Percentiles rank a stretch among this genome's conserved stretches.
Conservation (phyloP, 2,329 filamentous ascomycete species). For the Periconia digitata region DNA sequence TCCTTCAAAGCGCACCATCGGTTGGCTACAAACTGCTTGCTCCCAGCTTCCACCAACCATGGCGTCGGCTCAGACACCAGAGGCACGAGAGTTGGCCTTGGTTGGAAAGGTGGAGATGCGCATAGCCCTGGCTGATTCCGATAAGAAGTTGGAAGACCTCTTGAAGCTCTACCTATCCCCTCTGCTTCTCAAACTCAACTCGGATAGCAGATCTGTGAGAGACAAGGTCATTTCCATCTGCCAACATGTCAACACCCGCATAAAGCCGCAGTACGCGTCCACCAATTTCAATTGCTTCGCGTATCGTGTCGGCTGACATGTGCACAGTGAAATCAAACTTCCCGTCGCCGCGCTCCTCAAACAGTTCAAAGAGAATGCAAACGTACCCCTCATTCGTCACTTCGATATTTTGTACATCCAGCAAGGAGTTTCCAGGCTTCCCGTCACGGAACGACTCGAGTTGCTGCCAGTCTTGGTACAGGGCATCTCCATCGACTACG, state of each 20-base stretch:
- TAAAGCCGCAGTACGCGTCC: slow-evolving; percentile 54
- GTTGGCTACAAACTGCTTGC: too few relatives aligned
- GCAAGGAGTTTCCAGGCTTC: slow-evolving; percentile 70
- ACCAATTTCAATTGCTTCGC: neutral
- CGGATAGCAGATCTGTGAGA: slow-evolving; percentile 76
- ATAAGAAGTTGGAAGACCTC: slow-evolving; percentile 76
- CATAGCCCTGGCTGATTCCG: slow-evolving; percentile 80
- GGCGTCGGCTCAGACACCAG: slow-evolving; percentile 40
- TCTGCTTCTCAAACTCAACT: slow-evolving; percentile 81
- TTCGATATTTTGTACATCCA: slow-evolving; percentile 89
- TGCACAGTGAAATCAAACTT: slow-evolving; percentile 63
- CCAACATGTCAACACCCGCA: slow-evolving; percentile 69
- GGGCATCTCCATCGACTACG: slow-evolving; percentile 64
- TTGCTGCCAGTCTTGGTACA: slow-evolving; percentile 71
- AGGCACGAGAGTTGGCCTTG: slow-evolving; percentile 76
- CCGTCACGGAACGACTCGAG: slow-evolving; percentile 64
- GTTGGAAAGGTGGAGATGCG: slow-evolving; percentile 83
- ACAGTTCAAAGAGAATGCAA: slow-evolving; percentile 77
- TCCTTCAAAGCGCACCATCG: too few relatives aligned
- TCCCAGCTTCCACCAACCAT: slow-evolving; percentile 22
- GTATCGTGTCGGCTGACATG: slow-evolving; percentile 12
- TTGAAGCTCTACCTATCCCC: slow-evolving; percentile 79
- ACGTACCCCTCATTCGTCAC: slow-evolving; percentile 75
- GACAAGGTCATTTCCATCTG: slow-evolving; percentile 75
- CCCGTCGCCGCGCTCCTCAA: slow-evolving; percentile 82